Evolutionary conservation across 2,329 filamentous ascomycete genomes (phyloP).

Genomic region (Diaporthe humulicola): DNA sequence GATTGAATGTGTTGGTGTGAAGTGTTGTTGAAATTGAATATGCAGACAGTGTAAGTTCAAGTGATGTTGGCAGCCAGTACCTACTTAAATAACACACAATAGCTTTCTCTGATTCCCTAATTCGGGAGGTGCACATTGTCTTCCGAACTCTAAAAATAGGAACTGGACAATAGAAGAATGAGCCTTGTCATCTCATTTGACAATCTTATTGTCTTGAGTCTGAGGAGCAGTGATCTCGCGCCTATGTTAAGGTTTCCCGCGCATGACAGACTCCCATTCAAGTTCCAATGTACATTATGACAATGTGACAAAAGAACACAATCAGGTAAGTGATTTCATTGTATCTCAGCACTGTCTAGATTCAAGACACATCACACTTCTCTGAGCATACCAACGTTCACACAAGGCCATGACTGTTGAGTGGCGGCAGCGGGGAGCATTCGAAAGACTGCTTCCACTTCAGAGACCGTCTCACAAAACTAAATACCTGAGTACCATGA

Average conservation of each 20-base stretch:
- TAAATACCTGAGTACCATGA: background rate
- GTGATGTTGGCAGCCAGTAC: too few relatives aligned
- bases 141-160: background rate
- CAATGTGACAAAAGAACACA: background rate
- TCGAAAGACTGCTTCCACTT: background rate
- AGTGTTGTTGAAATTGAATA: background rate
- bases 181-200: background rate
- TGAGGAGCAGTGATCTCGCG: background rate
- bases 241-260: background rate
- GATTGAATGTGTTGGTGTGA: background rate
- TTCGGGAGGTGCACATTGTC: background rate
- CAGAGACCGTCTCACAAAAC: background rate
- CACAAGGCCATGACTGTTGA: too few relatives aligned
- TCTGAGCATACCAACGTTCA: background rate
- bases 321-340: background rate
- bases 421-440: background rate
- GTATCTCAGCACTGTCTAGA: background rate
- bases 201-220: background rate
- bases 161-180: background rate
- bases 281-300: background rate
- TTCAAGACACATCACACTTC: background rate
- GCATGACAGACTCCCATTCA: background rate
- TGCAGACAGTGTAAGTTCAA: background rate
- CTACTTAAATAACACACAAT: background rate
- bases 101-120: background rate